Evolutionary conservation across 176 grass and related monocot genomes (phyloP).

Genomic region (Ananas comosus): DNA sequence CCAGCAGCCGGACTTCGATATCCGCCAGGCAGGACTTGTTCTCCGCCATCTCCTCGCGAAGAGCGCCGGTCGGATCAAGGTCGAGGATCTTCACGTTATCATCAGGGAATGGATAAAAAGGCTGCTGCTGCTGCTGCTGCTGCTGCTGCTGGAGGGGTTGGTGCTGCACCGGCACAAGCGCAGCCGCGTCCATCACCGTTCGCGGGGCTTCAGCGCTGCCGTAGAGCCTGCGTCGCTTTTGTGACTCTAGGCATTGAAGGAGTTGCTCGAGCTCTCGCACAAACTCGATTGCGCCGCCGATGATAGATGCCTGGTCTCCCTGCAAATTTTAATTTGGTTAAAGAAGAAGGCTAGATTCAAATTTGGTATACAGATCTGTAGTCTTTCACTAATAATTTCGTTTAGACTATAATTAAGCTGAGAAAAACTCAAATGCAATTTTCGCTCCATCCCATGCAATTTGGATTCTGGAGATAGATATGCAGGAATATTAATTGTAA

Average conservation of each 20-base stretch:
- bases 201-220: conserved; percentile 41
- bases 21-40: conserved; percentile 91
- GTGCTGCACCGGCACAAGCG: conserved; percentile 1
- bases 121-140: conserved; percentile 10
- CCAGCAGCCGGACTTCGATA: conserved; percentile 74
- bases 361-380: neutral
- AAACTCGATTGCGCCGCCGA: conserved; percentile 93
- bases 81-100: conserved; percentile 39
- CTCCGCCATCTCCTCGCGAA: conserved; percentile 71
- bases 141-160: conserved; percentile 24
- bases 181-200: conserved; percentile 27
- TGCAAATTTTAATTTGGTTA: conserved; percentile 17
- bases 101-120: conserved; percentile 41
- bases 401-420: neutral
- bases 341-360: neutral
- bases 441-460: too few species aligned
- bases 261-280: conserved; percentile 89
- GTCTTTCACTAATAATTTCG: neutral
- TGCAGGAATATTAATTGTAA: neutral
- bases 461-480: neutral
- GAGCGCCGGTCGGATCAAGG: conserved; percentile 29
- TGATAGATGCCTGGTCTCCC: conserved; percentile 94
- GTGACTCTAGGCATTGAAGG: conserved; percentile 89
- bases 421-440: too few species aligned
- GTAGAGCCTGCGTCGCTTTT: conserved; percentile 64